These are phyloP conservation scores for Candida broadrunensis DNA, from an alignment of 805 yeast genomes.

Conservation along the genomic window DNA sequence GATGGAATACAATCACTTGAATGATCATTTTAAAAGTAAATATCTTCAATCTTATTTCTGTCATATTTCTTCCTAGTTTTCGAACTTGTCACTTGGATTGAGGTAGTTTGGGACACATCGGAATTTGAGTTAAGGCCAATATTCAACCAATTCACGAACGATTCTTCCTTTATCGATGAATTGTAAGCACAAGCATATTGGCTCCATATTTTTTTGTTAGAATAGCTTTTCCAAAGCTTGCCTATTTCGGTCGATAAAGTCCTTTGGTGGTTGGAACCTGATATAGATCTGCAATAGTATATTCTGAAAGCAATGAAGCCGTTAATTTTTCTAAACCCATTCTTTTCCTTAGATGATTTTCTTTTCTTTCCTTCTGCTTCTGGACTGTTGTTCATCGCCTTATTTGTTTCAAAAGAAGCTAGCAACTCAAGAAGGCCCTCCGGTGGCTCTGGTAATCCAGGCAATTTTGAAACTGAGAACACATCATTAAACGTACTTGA, in stretches of 20 bases:
- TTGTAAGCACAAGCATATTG: constrained; percentile 29
- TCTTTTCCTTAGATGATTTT: constrained; percentile 4
- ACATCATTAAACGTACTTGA: neutral
- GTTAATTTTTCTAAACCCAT: constrained; percentile 15
- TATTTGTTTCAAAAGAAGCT: neutral
- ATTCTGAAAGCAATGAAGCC: constrained; percentile 30
- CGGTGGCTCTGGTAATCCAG: constrained; percentile 11
- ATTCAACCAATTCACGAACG: constrained; percentile 20
- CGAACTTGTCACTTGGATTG: too few species aligned
- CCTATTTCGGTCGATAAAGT: constrained; percentile 21
- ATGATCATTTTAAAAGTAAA: constrained; percentile 3
- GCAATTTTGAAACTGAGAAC: constrained; percentile 8
- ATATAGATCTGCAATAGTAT: constrained; percentile 21
- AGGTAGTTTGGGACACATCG: too few species aligned
- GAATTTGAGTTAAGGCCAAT: neutral
- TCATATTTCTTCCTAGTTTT: neutral
- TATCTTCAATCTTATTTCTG: constrained; percentile 1
- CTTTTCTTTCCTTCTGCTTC: too few species aligned
- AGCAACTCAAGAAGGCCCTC: constrained; percentile 7
- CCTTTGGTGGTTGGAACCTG: constrained; percentile 17
- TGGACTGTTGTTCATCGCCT: too few species aligned
- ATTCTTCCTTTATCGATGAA: neutral
- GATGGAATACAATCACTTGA: constrained; percentile 23
- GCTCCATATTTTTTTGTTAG: constrained; percentile 23
- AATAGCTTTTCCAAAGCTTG: constrained; percentile 23